Conservation (phyloP, 257 asterid genomes). For the Nicotiana knightiana region DNA sequence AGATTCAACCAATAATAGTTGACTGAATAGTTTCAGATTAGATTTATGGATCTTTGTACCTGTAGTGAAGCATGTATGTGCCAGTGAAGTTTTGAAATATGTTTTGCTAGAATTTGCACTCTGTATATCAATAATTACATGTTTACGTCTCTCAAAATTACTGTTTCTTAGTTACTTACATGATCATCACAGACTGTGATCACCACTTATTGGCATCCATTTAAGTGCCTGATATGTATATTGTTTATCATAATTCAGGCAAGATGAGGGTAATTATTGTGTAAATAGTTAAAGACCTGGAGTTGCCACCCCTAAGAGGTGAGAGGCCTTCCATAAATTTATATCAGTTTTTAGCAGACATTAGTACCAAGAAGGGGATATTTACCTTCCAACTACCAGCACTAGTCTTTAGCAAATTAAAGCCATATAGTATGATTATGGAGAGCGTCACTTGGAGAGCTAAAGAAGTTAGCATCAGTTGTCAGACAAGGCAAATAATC, state of each 20-base stretch:
- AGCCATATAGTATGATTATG: no score
- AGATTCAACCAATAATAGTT: background rate
- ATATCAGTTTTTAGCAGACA: background rate
- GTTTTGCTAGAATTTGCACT: background rate
- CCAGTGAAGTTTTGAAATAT: background rate
- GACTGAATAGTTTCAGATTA: constrained; percentile 8
- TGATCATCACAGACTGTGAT: background rate
- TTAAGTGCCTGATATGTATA: background rate
- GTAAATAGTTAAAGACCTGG: background rate
- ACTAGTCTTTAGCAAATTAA: background rate
- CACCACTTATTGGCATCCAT: background rate
- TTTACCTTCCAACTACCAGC: background rate
- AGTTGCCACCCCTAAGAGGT: background rate
- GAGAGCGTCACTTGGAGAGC: background rate
- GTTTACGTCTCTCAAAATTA: background rate
- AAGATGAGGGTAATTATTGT: background rate
- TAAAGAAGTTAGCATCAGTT: background rate
- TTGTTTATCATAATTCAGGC: background rate
- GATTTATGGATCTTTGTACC: background rate
- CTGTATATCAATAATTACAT: background rate
- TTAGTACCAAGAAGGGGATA: background rate
- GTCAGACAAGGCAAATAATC: background rate
- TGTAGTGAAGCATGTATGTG: constrained; percentile 5
- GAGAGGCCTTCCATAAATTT: background rate
- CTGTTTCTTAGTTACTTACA: background rate